Evolutionary conservation across 2,329 filamentous ascomycete genomes (phyloP).

Genomic region (Macrophomina pseudophaseolina): DNA sequence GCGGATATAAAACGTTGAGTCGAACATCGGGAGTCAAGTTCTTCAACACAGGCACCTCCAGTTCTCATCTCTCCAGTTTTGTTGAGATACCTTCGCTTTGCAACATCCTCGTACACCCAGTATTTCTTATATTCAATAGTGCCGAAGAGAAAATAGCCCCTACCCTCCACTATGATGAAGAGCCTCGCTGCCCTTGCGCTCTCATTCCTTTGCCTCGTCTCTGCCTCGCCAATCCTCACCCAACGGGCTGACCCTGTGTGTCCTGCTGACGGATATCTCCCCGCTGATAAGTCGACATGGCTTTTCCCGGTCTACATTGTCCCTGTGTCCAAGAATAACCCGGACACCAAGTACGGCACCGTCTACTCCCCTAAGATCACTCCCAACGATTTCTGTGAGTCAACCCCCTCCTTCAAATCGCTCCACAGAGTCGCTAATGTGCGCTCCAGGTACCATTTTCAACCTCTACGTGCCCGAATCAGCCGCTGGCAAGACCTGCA

Average conservation of each 20-base stretch:
- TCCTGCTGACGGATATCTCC: conserved; percentile 29
- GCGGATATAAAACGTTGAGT: neutral
- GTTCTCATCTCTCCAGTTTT: too few species aligned
- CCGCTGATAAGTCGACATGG: conserved; percentile 19
- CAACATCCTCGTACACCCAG: too few species aligned
- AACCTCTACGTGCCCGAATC: conserved; percentile 30
- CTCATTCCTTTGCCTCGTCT: conserved; percentile 19
- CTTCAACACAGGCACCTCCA: neutral
- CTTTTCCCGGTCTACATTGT: conserved; percentile 29
- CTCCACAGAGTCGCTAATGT: too few species aligned
- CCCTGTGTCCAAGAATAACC: conserved; percentile 29
- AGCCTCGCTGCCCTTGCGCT: conserved; percentile 47
- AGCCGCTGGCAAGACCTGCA: conserved; percentile 31
- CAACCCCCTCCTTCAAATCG: too few species aligned
- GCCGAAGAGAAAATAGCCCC: neutral
- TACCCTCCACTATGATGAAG: conserved; percentile 29
- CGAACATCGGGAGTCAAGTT: neutral
- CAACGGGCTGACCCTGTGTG: conserved; percentile 26
- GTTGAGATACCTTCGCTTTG: too few species aligned
- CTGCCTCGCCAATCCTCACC: conserved; percentile 25
- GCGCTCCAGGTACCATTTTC: conserved; percentile 29
- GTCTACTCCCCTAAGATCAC: conserved; percentile 30
- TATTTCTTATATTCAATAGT: too few species aligned
- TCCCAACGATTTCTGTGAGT: conserved; percentile 26
- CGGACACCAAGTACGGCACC: conserved; percentile 30